Evolutionary conservation across 345 rosid genomes (phyloP).

Genomic region (Lepidium aucheri): DNA sequence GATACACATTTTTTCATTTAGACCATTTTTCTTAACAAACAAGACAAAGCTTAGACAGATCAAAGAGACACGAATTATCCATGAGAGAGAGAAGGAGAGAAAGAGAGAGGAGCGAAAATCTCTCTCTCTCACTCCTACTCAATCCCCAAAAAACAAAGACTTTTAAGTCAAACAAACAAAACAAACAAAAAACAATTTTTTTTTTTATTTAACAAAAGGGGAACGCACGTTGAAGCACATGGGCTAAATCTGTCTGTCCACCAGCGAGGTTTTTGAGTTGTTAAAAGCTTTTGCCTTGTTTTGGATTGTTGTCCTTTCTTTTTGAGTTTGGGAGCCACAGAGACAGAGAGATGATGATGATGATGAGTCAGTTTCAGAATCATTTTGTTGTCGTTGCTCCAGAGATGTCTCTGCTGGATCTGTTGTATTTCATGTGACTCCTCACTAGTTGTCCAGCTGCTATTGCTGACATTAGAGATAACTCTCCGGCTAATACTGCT

Average conservation of each 20-base stretch:
- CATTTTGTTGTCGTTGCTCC: constrained; percentile 21
- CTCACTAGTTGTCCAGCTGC: constrained; percentile 82
- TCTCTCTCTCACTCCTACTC: background rate
- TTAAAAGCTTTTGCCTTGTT: constrained; percentile 5
- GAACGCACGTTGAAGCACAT: constrained; percentile 11
- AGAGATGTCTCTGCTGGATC: constrained; percentile 66
- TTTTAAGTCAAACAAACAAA: background rate
- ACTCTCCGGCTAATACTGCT: constrained; percentile 74
- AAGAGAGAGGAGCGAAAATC: background rate
- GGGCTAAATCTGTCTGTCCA: constrained; percentile 1
- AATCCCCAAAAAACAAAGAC: background rate
- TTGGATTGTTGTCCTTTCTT: constrained; percentile 5
- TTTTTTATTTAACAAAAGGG: constrained; percentile 22
- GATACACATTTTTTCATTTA: constrained; percentile 6
- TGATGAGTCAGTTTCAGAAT: background rate
- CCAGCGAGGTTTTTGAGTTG: constrained; percentile 16
- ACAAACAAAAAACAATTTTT: background rate
- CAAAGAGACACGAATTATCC: constrained; percentile 24
- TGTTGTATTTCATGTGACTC: constrained; percentile 90
- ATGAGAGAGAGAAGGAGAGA: background rate
- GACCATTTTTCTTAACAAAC: constrained; percentile 23
- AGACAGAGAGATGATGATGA: background rate
- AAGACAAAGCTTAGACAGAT: constrained; percentile 15
- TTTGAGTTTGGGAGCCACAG: background rate
- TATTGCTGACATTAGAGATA: constrained; percentile 82